A percentile compares a stretch with the other conserved stretches of the same genome.
Conservation (phyloP, 2,329 filamentous ascomycete species). For the Ophiognomonia clavigignenti-juglandacearum region DNA sequence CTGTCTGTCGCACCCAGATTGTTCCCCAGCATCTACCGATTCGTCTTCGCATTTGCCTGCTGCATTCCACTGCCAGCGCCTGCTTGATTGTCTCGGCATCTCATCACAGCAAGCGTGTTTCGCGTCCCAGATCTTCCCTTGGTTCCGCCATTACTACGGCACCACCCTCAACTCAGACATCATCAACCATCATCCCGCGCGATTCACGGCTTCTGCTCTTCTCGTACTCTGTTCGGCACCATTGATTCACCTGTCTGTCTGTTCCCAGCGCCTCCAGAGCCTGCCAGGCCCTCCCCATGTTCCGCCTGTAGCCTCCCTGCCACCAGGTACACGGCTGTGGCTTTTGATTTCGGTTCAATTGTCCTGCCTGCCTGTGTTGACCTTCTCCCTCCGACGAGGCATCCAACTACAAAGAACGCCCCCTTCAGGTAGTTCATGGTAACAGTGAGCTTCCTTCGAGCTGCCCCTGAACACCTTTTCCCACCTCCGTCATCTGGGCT, state of each 20-base stretch:
- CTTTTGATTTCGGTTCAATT: slow-evolving; percentile 17
- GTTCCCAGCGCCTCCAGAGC: no score
- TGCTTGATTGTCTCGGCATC: slow-evolving; percentile 11
- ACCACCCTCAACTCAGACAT: no score
- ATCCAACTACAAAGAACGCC: slow-evolving; percentile 5
- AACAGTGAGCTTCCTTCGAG: slow-evolving; percentile 39
- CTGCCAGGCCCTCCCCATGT: slow-evolving; percentile 10
- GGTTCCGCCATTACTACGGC: no score
- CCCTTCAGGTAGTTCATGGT: slow-evolving; percentile 33
- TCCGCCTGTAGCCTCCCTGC: slow-evolving; percentile 9
- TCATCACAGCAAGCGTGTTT: slow-evolving; percentile 11
- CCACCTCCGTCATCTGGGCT: slow-evolving; percentile 44
- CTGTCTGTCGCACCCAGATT: slow-evolving; percentile 15
- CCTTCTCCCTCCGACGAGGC: slow-evolving; percentile 17
- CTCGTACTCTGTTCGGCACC: slow-evolving; percentile 7
- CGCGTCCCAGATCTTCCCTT: slow-evolving; percentile 6
- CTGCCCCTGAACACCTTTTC: slow-evolving; percentile 32
- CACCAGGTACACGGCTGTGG: slow-evolving; percentile 13
- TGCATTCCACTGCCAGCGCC: slow-evolving; percentile 1
- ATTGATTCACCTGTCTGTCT: no score
- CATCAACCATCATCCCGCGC: neutral
- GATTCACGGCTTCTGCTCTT: slow-evolving; percentile 5
- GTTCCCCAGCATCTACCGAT: slow-evolving; percentile 10
- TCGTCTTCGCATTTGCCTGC: slow-evolving; percentile 1
- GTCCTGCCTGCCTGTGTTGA: slow-evolving; percentile 19